Conservation (phyloP, 352 stramenopile genomes). For the Phytophthora colocasiae region DNA sequence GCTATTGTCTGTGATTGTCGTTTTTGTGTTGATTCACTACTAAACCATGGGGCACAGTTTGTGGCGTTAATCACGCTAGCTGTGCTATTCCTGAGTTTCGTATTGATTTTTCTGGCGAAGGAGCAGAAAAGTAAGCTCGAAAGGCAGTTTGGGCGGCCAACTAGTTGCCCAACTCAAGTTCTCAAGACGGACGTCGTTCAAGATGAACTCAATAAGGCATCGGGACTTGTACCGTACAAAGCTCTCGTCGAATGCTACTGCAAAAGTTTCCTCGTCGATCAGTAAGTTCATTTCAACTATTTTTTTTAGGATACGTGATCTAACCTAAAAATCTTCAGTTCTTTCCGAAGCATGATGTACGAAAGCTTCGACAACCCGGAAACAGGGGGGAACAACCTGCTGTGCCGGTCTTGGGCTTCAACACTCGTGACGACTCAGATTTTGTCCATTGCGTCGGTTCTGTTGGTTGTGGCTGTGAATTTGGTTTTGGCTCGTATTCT, state of each 20-base stretch:
- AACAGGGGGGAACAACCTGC: slow-evolving; percentile 37
- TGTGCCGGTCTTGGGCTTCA: slow-evolving; percentile 76
- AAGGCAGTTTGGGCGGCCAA: slow-evolving; percentile 66
- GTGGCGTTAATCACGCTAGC: slow-evolving; percentile 73
- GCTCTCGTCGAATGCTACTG: slow-evolving; percentile 85
- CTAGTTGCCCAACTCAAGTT: slow-evolving; percentile 65
- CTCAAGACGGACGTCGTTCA: slow-evolving; percentile 72
- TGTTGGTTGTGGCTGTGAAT: slow-evolving; percentile 81
- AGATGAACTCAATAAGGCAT: slow-evolving; percentile 68
- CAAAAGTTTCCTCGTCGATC: slow-evolving; percentile 55
- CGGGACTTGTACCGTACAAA: slow-evolving; percentile 68
- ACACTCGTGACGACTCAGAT: slow-evolving; percentile 73
- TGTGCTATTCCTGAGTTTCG: slow-evolving; percentile 78
- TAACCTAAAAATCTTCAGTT: slow-evolving; percentile 31
- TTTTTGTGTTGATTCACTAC: too few species aligned
- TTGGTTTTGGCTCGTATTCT: slow-evolving; percentile 69
- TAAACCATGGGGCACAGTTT: slow-evolving; percentile 32
- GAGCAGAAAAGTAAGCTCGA: slow-evolving; percentile 78
- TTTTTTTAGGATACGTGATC: not conserved
- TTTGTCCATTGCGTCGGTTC: slow-evolving; percentile 66
- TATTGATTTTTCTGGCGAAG: slow-evolving; percentile 79
- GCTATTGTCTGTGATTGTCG: not conserved
- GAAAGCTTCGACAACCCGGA: slow-evolving; percentile 59
- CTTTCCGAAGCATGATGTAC: slow-evolving; percentile 67
- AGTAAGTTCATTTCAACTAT: slow-evolving; percentile 31